phyloP scores from a whole-genome alignment of 202 grass and related monocot species.

The Panicum hallii region DNA sequence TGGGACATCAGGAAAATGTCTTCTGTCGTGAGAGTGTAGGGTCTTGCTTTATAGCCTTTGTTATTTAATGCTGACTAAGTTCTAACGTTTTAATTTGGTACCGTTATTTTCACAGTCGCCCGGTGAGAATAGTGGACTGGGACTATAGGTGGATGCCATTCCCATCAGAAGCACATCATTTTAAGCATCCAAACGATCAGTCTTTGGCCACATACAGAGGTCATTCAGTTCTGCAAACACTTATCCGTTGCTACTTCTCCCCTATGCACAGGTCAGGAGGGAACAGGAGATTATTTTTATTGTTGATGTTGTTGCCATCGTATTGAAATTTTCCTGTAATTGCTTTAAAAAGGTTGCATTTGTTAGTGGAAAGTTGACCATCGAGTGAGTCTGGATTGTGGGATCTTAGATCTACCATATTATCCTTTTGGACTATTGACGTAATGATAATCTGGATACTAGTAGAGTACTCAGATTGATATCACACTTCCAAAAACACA shows the following conservation, averaged over 20 bases:
- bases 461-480: neutral
- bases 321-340: neutral
- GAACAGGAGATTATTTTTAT: neutral
- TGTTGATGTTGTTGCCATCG: neutral
- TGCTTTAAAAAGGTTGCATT: slow-evolving; percentile 22
- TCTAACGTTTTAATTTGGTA: neutral
- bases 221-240: slow-evolving; percentile 81
- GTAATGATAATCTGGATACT: neutral
- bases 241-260: slow-evolving; percentile 97
- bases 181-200: slow-evolving; percentile 74
- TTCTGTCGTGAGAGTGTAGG: slow-evolving; percentile 42
- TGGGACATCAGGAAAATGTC: slow-evolving; percentile 97
- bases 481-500: slow-evolving; percentile 21
- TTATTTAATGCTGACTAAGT: neutral
- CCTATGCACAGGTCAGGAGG: slow-evolving; percentile 71
- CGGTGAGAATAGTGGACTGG: slow-evolving; percentile 57
- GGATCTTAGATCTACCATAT: neutral
- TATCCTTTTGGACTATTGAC: neutral
- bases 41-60: slow-evolving; percentile 31
- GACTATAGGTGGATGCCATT: slow-evolving; percentile 89
- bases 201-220: slow-evolving; percentile 91
- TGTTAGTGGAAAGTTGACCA: slow-evolving; percentile 9
- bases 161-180: slow-evolving; percentile 55
- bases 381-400: neutral
- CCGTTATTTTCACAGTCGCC: slow-evolving; percentile 45